Base-by-base conservation (phyloP, 352 stramenopile species). In the Phytophthora quininea region DNA sequence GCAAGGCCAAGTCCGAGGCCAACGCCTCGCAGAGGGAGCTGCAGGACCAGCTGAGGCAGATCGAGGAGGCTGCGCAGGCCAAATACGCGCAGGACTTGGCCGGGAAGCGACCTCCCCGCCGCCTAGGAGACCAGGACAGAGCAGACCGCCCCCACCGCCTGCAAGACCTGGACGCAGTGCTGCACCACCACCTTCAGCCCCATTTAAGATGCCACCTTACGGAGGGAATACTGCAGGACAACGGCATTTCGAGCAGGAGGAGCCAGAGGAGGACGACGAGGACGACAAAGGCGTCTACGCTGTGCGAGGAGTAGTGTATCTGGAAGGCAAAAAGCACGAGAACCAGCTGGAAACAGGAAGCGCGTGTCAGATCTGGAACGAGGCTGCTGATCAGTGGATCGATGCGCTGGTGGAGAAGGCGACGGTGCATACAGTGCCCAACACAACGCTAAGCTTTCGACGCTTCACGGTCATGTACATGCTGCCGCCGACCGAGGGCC, bases 361-460 rank as follows among this genome's bases (percentile, higher is more conserved):
- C 19, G 78, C 81, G 12, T 96, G 86, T 47, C 80, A 96, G 69
- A 83, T 96, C 40, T 96, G 88, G 88, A 71, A 91, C 27, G 88
- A 96, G 24, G 80, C 89, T 0, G 51, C 67, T 2, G 88, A 96
- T 32, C 74, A 90, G 53, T 96, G 88, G 88, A 64, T 91, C 19
- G 75, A 90, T 43, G 88, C 84, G 15, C 61, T 93, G 45, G 84
- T 96, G 43, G 86, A 93, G 31, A 69, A 78, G n/a, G 71, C 77
- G 0, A 74, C 74, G 11, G 82, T 86, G 32, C 77, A 84, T 24
- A 81, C 73, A 45, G 70, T 94, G 27, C 85, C 85, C 9, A 92
- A 93, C 54, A 96, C 88, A 0, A 74, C 79, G 10, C 63, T 87
- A 29, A 79, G 64, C 8, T 90, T 93, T 57, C 69, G 80, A 53